phyloP scores from a whole-genome alignment of 2,329 filamentous ascomycete species.

The Diaporthe velutina region DNA sequence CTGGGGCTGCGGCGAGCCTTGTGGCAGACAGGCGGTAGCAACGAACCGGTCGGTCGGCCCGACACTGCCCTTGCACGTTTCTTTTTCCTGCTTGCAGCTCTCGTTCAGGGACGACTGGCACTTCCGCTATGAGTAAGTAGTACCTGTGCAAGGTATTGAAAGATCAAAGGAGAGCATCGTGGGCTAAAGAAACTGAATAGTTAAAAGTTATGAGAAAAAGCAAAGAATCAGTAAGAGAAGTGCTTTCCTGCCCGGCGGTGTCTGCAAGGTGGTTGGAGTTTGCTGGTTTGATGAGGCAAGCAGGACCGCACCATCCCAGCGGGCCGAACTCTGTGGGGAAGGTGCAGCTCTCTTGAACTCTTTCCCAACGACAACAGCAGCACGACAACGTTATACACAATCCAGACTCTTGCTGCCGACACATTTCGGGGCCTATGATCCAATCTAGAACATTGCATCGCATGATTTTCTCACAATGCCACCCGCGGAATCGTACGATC shows the following conservation, averaged over 20 bases:
- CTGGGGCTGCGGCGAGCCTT: neutral
- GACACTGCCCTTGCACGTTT: neutral
- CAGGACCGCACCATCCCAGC: too few relatives aligned
- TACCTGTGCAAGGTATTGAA: neutral
- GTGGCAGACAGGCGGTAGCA: neutral
- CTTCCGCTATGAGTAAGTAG: neutral
- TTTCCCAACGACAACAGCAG: neutral
- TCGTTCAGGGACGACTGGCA: neutral
- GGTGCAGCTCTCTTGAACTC: neutral
- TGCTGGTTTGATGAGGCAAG: neutral
- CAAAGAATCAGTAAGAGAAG: neutral
- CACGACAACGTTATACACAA: neutral
- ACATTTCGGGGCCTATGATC: neutral
- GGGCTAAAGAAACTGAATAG: too few relatives aligned
- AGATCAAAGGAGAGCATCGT: neutral
- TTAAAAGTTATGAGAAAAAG: neutral
- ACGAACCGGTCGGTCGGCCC: neutral
- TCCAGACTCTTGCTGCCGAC: neutral
- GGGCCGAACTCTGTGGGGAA: neutral
- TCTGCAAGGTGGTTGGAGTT: too few relatives aligned
- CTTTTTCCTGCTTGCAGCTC: neutral
- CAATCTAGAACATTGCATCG: neutral
- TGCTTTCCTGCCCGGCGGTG: too few relatives aligned
- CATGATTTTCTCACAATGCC: neutral
- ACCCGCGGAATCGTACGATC: slow-evolving; percentile 19